Evolutionary conservation across 2,329 filamentous ascomycete genomes (phyloP), one percentile per base, ranked within the genome.

Genomic region (Trichoderma sp.): DNA sequence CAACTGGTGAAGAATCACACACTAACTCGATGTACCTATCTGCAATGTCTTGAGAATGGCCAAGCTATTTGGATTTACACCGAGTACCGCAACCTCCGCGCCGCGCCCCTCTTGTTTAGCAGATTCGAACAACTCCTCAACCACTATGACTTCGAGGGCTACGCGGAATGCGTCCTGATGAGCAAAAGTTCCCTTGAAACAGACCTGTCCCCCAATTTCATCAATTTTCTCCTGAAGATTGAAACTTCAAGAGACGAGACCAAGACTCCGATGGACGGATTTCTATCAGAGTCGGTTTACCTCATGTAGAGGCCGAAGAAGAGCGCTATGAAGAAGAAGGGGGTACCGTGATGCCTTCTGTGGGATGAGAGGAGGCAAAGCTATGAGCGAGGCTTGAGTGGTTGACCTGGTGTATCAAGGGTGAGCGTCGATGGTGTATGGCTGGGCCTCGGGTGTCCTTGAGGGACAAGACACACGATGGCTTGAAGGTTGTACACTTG

Each of bases 221-320:
- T 45, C 17, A 41, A 26, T 15, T 51, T 43, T 3, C 30, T 34
- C 5, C 51, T 51, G 19, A 39, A 43, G 28, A 19, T 60, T n/a
- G 45, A 51, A 15, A 51, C 41, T 2, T 34, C 45, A 2, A 60
- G 45, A 4, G 30, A 51, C 3, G 57, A 60, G 10, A 26, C 57
- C 24, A 48, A 48, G 12, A 26, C 26, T 4, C 17, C 50, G 17
- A 28, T 60, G 10, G 28, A 39, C 1, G 57, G 51, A 4, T 60
- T 60, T 10, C 24, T 41, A 15, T 60, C 57, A 7, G 57, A 60
- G 34, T 47, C 57, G 7, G 7, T 60, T 7, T 50, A 43, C 10
- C 17, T 60, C 45, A 60, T 60, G 57, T 48, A 19, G 30, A 60
- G 57, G 17, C 57, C 57, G 2, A 51, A 24, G 21, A 60, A 51